Evolutionary conservation across 768 basidiomycete genomes (phyloP), one percentile per base, ranked within the genome.

Genomic region (Collybia sp.): DNA sequence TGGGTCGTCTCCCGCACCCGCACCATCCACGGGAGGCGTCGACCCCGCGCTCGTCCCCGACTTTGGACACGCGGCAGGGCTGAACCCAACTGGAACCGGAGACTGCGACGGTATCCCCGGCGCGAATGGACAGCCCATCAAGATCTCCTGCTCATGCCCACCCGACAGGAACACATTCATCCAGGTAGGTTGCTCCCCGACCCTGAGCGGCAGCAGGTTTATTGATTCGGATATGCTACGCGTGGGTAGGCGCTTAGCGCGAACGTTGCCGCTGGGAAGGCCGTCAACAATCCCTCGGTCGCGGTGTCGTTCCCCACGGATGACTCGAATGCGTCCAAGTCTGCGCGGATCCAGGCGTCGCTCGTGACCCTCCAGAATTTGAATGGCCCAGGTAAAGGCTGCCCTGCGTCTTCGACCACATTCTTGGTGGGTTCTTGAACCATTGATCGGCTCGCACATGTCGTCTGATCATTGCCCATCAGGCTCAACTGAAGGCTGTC

Each of bases 101-200:
- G 76, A 86, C 56, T 88, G 85, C 49, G 82, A 85, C 53, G 85
- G 85, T 11, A 64, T 71, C 36, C 73, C 68, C 17, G 80, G 77
- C n/a, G 66, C 72, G 3, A 65, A 65, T 44, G 83, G 82, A 5
- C 62, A 75, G 41, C 70, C 76, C 9, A 71, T 85, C 56, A 74
- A 76, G 55, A 68, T 88, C 19, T 86, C 86, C n/a, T 87, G 86
- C 63, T 56, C 70, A 20, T 86, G 85, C 58, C 83, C 83, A 32
- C 85, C 85, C 6, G 66, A 71, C 45, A 70, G 73, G 44, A 61
- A 63, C 13, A 61, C 64, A 12, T 85, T 82, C 62, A 71, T 82
- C 50, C 34, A 65, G 17, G 82, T 81, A 51, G 34, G 61, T 48
- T 10, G 37, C 18, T 34, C 11, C 12, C 25, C n/a, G n/a, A n/a